Evolutionary conservation across 2,329 filamentous ascomycete species (phyloP), one percentile per base, ranked within the genome.

Genomic region (Fulvia fulva): DNA sequence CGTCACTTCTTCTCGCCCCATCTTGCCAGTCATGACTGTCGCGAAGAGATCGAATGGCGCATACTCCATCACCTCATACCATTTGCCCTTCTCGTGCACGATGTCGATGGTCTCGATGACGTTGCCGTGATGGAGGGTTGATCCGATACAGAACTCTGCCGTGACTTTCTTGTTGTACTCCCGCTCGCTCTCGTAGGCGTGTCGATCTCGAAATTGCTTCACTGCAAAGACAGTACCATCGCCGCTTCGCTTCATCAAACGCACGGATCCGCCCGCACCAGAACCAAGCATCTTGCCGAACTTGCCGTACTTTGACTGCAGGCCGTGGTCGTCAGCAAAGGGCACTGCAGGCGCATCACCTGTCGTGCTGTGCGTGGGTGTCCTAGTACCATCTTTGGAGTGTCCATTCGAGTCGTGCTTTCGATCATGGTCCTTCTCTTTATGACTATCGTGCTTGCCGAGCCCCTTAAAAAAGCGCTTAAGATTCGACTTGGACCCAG

Each of bases 1-100:
- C 3, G 87, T 87, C 60, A 97, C 84, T 73, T 99, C 94, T 67
- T 96, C 89, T 59, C 91, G 86, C 43, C 85, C 85, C 94, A 99
- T 99, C 76, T 91, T 96, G 34, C 94, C 94, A 0, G 94, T 97
- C 94, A 99, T 99, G 65, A 99, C 94, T 64, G 95, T 96, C 12
- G 94, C 94, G 72, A 99, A 99, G 28, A 99, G 82, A 73, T 99
- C 94, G 70, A 82, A 99, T 0, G 94, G 94, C 11, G 92, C 94
- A 70, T 96, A 99, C 72, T 99, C 94, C 94, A 99, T 99, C 44
- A 99, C 94, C 71, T 97, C 93, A 70, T 91, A 99, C 91, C 94
- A 99, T 64, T 88, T 91, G 52, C 85, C 86, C 74, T 93, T 94
- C 76, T 99, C 94, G 65, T 95, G 90, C 11, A 99, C 85, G 63